A percentile compares a stretch with the other conserved stretches of the same genome.
phyloP scores from a whole-genome alignment of 106 monocot genomes.

The Dendrobium catenatum region DNA sequence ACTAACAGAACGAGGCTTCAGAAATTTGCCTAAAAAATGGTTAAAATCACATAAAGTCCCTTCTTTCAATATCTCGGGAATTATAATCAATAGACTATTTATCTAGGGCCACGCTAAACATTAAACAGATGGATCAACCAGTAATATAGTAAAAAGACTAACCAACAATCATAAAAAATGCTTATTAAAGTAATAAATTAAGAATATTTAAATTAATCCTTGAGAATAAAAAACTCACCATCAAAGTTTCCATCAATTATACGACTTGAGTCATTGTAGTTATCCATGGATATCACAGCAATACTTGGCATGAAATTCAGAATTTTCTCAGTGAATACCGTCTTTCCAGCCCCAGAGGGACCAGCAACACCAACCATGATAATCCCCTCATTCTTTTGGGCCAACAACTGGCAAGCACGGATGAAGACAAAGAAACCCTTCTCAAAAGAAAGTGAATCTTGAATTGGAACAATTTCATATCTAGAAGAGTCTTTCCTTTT shows the following conservation, averaged over 20 bases:
- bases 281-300: constrained; percentile 92
- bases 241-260: constrained; percentile 97
- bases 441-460: constrained; percentile 82
- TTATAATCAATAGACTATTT: neutral
- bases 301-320: constrained; percentile 91
- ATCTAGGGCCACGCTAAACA: neutral
- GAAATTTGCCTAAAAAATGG: neutral
- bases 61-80: neutral
- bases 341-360: constrained; percentile 95
- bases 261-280: constrained; percentile 92
- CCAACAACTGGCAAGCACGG: constrained; percentile 90
- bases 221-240: constrained; percentile 41
- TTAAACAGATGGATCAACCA: neutral
- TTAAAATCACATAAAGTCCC: neutral
- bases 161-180: neutral
- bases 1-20: neutral
- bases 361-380: constrained; percentile 91
- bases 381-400: constrained; percentile 81
- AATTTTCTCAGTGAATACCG: constrained; percentile 94
- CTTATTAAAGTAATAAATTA: neutral
- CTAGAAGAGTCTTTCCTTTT: constrained; percentile 68
- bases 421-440: constrained; percentile 92
- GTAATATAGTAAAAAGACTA: neutral
- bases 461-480: constrained; percentile 78
- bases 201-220: neutral